Conservation (phyloP, 495 filamentous ascomycete species). For the Aspergillus campestris region DNA sequence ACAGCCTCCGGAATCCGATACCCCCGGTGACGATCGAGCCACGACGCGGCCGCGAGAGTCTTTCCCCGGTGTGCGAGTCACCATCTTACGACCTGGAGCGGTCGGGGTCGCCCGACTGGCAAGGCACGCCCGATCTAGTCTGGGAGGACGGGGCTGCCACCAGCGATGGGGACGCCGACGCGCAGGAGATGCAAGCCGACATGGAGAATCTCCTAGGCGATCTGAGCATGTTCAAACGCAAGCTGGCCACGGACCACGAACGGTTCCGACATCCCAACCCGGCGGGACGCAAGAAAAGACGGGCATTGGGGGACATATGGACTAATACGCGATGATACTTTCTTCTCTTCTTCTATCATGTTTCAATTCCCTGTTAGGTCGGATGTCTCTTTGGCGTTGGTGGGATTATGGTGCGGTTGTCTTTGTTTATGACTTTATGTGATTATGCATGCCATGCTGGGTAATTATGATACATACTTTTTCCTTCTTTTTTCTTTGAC, state of each 20-base stretch:
- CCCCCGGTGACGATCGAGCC: constrained; percentile 29
- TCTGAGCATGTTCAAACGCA: constrained; percentile 70
- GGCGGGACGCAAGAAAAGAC: constrained; percentile 21
- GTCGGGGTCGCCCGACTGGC: constrained; percentile 24
- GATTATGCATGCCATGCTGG: no score
- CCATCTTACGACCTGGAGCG: constrained; percentile 33
- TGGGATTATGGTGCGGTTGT: no score
- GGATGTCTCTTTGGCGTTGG: no score
- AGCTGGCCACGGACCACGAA: constrained; percentile 68
- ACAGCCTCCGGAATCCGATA: constrained; percentile 84
- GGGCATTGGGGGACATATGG: constrained; percentile 27
- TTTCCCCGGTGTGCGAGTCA: constrained; percentile 24
- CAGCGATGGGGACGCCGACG: constrained; percentile 28
- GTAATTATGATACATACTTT: no score
- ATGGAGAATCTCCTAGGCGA: constrained; percentile 69
- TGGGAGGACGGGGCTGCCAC: constrained; percentile 34
- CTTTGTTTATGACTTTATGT: background rate
- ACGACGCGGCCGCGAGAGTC: constrained; percentile 28
- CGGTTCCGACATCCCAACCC: constrained; percentile 36
- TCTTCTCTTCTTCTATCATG: constrained; percentile 7
- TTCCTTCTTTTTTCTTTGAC: no score
- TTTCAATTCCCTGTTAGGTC: no score
- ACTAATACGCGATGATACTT: constrained; percentile 24
- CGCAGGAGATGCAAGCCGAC: constrained; percentile 54
- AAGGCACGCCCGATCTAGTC: constrained; percentile 24